Evolutionary conservation across 1,139 yeast genomes (phyloP).

Genomic region (Taiozyma sp.): DNA sequence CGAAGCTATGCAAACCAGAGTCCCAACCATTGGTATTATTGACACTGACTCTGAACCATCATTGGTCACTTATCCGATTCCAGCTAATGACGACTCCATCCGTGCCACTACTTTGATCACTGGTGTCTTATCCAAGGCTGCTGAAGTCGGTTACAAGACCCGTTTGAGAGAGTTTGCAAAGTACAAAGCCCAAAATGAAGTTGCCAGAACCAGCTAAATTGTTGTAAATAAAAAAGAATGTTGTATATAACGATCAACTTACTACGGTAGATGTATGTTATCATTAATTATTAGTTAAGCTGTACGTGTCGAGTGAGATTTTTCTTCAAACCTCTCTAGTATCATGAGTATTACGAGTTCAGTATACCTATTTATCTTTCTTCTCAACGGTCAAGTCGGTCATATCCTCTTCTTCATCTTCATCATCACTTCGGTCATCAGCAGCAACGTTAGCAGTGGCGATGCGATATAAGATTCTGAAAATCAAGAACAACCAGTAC

Average conservation of each 20-base stretch:
- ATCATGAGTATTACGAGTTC: background rate
- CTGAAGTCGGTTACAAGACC: slow-evolving; percentile 64
- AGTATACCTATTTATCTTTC: background rate
- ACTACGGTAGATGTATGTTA: background rate
- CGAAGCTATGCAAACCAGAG: slow-evolving; percentile 78
- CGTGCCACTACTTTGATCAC: slow-evolving; percentile 75
- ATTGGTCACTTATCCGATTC: slow-evolving; percentile 87
- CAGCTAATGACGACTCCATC: slow-evolving; percentile 92
- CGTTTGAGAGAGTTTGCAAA: slow-evolving; percentile 13
- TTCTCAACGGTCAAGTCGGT: background rate
- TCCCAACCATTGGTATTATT: slow-evolving; percentile 91
- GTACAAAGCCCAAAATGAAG: slow-evolving; percentile 2
- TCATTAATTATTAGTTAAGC: background rate
- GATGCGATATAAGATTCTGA: slow-evolving; percentile 70
- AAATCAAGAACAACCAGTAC: slow-evolving; percentile 82
- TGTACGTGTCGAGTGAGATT: background rate
- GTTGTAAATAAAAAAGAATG: background rate
- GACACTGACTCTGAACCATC: slow-evolving; percentile 94
- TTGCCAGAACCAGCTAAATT: background rate
- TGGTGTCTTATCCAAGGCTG: slow-evolving; percentile 85
- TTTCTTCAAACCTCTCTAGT: background rate
- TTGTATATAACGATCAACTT: background rate
- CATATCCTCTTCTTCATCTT: slow-evolving; percentile 21
- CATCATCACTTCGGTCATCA: slow-evolving; percentile 84
- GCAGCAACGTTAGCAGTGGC: slow-evolving; percentile 48